These are phyloP conservation scores for Aspergillus sparsus DNA, from an alignment of 495 filamentous ascomycete genomes.

Conservation along the genomic window DNA sequence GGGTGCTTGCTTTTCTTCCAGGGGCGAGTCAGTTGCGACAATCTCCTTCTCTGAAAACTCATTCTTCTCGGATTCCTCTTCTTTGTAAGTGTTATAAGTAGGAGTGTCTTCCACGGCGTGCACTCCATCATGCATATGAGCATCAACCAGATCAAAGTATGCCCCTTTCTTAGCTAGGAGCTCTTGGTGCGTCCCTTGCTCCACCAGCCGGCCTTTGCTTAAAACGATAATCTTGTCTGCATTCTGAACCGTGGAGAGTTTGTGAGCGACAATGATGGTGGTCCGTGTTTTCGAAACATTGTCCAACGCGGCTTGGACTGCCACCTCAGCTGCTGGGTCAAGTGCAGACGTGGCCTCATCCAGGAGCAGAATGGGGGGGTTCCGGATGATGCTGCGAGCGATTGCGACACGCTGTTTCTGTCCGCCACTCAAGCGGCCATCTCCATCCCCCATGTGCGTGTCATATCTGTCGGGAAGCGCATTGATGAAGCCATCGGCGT, in stretches of 20 bases:
- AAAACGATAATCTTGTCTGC: slow-evolving; percentile 92
- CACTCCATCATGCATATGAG: background rate
- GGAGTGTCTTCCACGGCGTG: background rate
- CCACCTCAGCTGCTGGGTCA: slow-evolving; percentile 80
- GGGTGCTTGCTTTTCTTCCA: background rate
- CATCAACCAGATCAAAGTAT: background rate
- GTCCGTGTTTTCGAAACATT: slow-evolving; percentile 75
- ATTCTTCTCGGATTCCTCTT: background rate
- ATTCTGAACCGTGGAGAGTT: slow-evolving; percentile 79
- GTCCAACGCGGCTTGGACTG: slow-evolving; percentile 85
- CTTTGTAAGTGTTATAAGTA: background rate
- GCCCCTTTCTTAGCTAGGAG: slow-evolving; percentile 25
- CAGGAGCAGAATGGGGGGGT: slow-evolving; percentile 82
- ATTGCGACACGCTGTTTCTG: slow-evolving; percentile 86
- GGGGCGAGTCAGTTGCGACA: background rate
- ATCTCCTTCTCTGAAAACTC: background rate
- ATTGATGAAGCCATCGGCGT: slow-evolving; percentile 46
- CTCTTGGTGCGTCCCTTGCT: slow-evolving; percentile 67
- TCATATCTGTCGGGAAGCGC: slow-evolving; percentile 56
- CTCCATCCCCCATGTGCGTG: slow-evolving; percentile 82
- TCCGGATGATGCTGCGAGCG: slow-evolving; percentile 75
- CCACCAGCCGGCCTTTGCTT: slow-evolving; percentile 70
- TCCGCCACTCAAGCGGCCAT: slow-evolving; percentile 79
- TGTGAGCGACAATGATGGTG: slow-evolving; percentile 85
- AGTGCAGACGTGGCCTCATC: slow-evolving; percentile 87